These are phyloP conservation scores for Helotiales sp. DNA, from an alignment of 2,329 filamentous ascomycete species.

Conservation along the genomic window DNA sequence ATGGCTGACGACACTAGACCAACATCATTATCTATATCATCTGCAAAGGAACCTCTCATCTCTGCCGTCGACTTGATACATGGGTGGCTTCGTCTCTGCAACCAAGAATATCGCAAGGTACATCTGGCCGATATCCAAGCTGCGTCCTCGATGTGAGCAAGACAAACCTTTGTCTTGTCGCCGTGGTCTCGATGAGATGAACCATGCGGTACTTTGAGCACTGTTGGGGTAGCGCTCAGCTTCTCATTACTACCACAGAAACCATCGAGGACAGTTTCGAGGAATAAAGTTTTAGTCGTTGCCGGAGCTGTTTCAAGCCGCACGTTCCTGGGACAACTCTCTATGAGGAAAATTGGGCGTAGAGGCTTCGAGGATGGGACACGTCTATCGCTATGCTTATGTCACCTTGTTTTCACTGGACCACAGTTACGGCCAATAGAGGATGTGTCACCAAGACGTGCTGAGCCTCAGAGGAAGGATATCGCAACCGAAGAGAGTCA, in stretches of 20 bases:
- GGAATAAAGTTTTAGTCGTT: neutral
- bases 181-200: neutral
- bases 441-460: too few relatives aligned
- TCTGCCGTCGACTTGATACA: neutral
- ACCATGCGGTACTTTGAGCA: too few relatives aligned
- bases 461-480: too few relatives aligned
- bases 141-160: neutral
- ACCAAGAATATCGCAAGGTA: neutral
- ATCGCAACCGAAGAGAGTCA: too few relatives aligned
- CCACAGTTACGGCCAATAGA: too few relatives aligned
- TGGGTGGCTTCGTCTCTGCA: neutral
- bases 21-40: neutral
- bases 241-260: neutral
- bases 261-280: neutral
- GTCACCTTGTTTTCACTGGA: neutral
- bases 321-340: neutral
- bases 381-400: neutral
- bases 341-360: neutral
- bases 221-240: too few relatives aligned
- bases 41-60: neutral
- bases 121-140: neutral
- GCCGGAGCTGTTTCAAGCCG: neutral
- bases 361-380: neutral
- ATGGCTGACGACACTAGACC: neutral
- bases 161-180: neutral